phyloP scores from a whole-genome alignment of 2,329 filamentous ascomycete species.

The Fusarium vanettenii region DNA sequence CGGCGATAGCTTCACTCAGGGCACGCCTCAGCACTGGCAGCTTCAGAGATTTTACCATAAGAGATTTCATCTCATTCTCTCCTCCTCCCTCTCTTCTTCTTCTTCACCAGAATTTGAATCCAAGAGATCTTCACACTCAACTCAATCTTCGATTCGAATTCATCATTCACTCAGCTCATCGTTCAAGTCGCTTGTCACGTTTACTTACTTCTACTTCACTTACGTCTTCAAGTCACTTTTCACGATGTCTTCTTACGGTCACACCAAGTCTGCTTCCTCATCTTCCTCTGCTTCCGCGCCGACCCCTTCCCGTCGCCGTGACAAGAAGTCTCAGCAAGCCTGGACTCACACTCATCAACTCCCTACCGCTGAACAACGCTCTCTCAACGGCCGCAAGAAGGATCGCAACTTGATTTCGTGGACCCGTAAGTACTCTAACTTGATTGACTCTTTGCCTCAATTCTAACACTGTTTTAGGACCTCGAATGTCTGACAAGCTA shows the following conservation, averaged over 20 bases:
- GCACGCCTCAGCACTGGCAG: not conserved
- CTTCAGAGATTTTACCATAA: not conserved
- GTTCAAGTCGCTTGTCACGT: not conserved
- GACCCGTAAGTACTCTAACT: conserved; percentile 51
- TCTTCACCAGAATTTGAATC: not conserved
- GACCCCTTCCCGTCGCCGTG: not conserved
- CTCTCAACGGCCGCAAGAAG: conserved; percentile 43
- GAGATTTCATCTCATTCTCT: not conserved
- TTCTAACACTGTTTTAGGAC: conserved; percentile 46
- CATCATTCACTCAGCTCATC: not conserved
- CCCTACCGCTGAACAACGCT: conserved; percentile 41
- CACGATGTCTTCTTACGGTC: not conserved
- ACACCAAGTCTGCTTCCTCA: not conserved
- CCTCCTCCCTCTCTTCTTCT: not conserved
- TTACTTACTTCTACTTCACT: not conserved
- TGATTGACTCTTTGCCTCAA: not conserved
- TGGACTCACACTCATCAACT: conserved; percentile 37
- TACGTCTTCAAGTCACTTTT: not conserved
- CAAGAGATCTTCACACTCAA: not conserved
- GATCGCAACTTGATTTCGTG: conserved; percentile 57
- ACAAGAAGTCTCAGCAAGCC: conserved; percentile 19
- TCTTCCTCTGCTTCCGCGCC: not conserved
- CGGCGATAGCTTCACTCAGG: not conserved
- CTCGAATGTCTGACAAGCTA: conserved; percentile 60
- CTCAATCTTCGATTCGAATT: not conserved